Evolutionary conservation across 768 basidiomycete genomes (phyloP).

Genomic region (Boletus huronensis): DNA sequence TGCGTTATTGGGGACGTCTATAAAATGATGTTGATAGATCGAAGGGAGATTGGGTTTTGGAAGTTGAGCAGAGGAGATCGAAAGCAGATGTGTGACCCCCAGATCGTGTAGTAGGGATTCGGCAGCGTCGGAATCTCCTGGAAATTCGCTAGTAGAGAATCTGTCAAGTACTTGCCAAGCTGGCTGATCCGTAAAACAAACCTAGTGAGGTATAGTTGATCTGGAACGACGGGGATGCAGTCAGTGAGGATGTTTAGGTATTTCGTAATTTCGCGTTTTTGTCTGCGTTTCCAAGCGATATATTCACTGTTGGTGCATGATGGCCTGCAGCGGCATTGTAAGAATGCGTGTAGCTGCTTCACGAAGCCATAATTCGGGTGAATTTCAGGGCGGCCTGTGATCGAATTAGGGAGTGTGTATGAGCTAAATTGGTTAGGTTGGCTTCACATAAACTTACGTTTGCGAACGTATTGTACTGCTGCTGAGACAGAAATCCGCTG

Average conservation of each 20-base stretch:
- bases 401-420: constrained; percentile 7
- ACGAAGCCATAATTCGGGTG: constrained; percentile 50
- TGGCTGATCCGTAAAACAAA: constrained; percentile 7
- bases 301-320: constrained; percentile 43
- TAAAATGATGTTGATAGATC: constrained; percentile 38
- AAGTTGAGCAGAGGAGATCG: constrained; percentile 51
- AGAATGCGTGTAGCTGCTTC: constrained; percentile 55
- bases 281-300: constrained; percentile 55
- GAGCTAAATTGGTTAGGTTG: constrained; percentile 6
- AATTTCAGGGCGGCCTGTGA: constrained; percentile 36
- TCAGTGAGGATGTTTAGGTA: constrained; percentile 53
- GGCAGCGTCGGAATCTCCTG: constrained; percentile 47
- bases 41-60: constrained; percentile 31
- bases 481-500: constrained; percentile 38
- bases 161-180: not conserved
- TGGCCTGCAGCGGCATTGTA: constrained; percentile 47
- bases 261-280: constrained; percentile 48
- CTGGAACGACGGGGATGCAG: constrained; percentile 47
- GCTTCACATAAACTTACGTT: constrained; percentile 35
- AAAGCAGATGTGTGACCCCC: constrained; percentile 51
- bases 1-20: constrained; percentile 38
- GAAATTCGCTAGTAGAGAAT: constrained; percentile 46
- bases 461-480: constrained; percentile 49
- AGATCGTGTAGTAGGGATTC: constrained; percentile 49
- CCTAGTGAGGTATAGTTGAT: constrained; percentile 54